These are phyloP conservation scores for Skeletonema menzelii DNA, from an alignment of 108 stramenopile species.

Conservation along the genomic window DNA sequence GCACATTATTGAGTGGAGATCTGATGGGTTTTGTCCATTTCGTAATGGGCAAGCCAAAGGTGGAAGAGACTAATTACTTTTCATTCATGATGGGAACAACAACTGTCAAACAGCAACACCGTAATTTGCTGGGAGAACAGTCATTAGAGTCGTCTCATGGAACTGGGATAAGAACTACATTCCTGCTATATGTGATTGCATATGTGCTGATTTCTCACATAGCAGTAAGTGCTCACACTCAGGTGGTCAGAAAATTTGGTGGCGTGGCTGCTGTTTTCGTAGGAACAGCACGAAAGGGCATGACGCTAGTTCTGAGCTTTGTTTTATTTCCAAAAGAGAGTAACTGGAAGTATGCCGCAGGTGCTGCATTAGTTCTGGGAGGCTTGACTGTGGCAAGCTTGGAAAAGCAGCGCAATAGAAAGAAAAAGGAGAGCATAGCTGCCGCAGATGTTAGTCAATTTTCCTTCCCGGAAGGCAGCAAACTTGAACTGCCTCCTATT, in stretches of 20 bases:
- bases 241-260: constrained; percentile 90
- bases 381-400: constrained; percentile 80
- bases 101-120: not conserved
- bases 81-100: not conserved
- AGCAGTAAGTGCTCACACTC: constrained; percentile 92
- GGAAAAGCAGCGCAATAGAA: constrained; percentile 57
- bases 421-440: not conserved
- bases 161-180: constrained; percentile 10
- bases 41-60: constrained; percentile 42
- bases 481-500: not conserved
- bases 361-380: constrained; percentile 87
- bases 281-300: constrained; percentile 92
- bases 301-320: constrained; percentile 87
- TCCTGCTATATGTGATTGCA: constrained; percentile 61
- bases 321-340: constrained; percentile 92
- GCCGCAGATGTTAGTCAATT: not conserved
- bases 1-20: constrained; percentile 85
- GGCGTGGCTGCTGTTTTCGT: constrained; percentile 92
- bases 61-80: constrained; percentile 9
- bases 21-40: constrained; percentile 70
- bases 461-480: not conserved
- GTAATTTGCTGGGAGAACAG: not conserved
- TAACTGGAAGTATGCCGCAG: constrained; percentile 86
- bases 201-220: constrained; percentile 91
- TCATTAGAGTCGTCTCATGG: constrained; percentile 1